Evolutionary conservation across 78 protist genomes (phyloP), one percentile per base, ranked within the genome.

Genomic region (Thecamonas trahens): DNA sequence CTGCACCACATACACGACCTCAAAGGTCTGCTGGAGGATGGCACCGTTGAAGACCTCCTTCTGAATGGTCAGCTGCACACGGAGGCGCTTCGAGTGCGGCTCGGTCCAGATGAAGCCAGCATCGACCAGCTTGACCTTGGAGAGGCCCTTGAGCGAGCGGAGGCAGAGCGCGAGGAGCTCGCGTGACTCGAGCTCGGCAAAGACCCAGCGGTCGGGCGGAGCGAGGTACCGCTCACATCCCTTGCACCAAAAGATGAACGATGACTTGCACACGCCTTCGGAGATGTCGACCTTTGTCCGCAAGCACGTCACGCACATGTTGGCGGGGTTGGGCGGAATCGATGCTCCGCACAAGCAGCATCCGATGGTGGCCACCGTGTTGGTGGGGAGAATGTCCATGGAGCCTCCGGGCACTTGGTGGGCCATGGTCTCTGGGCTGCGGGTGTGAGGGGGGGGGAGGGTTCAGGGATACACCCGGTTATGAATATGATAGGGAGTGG

Each of bases 71-170:
- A 95, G 71, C 74, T 91, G 81, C 47, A 97, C 86, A 40, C 90
- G 89, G 57, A 98, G 40, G 13, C 99, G 80, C 37, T 54, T 62
- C 13, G 98, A 92, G 75, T 98, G 99, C 6, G 99, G 99, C 77
- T 98, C 99, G 0, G 99, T 98, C 99, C 99, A 98, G n/a, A 96
- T 47, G 69, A 95, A 98, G 18, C 79, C 70, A 9, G 99, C 99
- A 55, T 98, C 99, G 0, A 92, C 77, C 20, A 98, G 87, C 17
- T 84, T 71, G 28, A 94, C 94, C 37, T 55, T 20, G 14, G 26
- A n/a, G 20, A 18, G 35, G 18, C 17, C 61, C 34, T 55, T 66
- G 29, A 85, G 28, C 29, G 59, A 20, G 54, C 87, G 88, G 38
- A 96, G 66, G 37, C 95, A 90, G 17, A 97, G 6, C 26, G 91